Percentiles rank a stretch among this genome's conserved stretches.
phyloP scores from a whole-genome alignment of 2,329 filamentous ascomycete species.

The Orbilia blumenaviensis region DNA sequence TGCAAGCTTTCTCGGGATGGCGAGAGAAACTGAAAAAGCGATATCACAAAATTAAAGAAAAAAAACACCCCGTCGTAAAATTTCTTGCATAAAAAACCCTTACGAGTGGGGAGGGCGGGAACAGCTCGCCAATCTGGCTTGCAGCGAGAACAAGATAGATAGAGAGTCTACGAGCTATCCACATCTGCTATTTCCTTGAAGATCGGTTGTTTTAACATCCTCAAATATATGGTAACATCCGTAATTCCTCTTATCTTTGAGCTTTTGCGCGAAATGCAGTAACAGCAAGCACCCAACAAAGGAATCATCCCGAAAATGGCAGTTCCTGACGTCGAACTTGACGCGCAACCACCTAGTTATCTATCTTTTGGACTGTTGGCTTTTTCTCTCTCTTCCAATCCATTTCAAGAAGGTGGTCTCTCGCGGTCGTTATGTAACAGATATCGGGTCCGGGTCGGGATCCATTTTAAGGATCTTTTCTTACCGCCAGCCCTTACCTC shows the following conservation, averaged over 20 bases:
- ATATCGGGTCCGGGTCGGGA: constrained; percentile 14
- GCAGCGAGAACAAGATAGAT: background rate
- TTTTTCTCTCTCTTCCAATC: constrained; percentile 17
- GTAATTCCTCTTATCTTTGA: background rate
- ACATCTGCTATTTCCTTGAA: constrained; percentile 9
- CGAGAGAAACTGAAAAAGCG: background rate
- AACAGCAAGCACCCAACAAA: background rate
- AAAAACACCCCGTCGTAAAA: background rate
- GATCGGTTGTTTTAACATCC: background rate
- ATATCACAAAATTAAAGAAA: background rate
- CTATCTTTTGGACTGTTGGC: background rate
- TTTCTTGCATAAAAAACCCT: constrained; percentile 13
- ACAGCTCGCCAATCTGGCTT: constrained; percentile 32
- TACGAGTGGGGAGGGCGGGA: background rate
- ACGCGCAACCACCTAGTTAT: constrained; percentile 1
- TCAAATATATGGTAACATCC: constrained; percentile 9
- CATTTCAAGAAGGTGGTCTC: constrained; percentile 43
- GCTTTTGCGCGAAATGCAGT: background rate
- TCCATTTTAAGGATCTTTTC: constrained; percentile 13
- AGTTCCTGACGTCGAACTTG: constrained; percentile 13
- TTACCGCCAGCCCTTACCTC: background rate
- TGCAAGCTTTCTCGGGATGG: background rate
- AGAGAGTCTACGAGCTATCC: background rate
- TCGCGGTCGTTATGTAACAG: constrained; percentile 38
- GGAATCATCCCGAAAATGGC: constrained; percentile 3